A percentile compares a stretch with the other conserved stretches of the same genome.
Conservation (phyloP, 495 filamentous ascomycete species). For the Parathielavia hyrcaniae region DNA sequence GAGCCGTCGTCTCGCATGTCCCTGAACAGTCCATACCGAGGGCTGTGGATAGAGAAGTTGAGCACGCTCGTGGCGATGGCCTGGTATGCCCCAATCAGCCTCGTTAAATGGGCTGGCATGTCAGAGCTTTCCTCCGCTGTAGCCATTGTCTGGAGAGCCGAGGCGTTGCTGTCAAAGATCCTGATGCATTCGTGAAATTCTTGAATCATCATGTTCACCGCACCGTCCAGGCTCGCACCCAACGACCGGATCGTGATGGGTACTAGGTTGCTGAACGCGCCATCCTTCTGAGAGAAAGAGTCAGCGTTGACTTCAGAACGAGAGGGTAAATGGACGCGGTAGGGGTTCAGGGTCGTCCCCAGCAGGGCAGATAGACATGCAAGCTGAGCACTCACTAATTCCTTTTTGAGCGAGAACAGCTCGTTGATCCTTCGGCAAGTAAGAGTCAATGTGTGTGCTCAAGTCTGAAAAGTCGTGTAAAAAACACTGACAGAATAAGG, state of each 20-base stretch:
- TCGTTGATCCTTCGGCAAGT: conserved; percentile 16
- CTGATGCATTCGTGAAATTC: neutral
- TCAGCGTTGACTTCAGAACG: neutral
- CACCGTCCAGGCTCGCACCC: conserved; percentile 2
- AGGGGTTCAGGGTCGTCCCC: too few relatives aligned
- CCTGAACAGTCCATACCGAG: conserved; percentile 17
- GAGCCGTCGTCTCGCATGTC: conserved; percentile 18
- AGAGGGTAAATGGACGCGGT: neutral
- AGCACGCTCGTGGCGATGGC: conserved; percentile 16
- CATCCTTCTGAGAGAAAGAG: conserved; percentile 8
- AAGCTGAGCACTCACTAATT: conserved; percentile 15
- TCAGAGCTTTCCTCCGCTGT: neutral
- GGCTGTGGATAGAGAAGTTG: conserved; percentile 19
- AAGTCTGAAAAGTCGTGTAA: neutral
- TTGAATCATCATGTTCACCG: neutral
- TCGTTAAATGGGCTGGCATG: neutral
- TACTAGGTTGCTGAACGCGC: conserved; percentile 13
- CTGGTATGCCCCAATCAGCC: conserved; percentile 13
- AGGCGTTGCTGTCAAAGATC: conserved; percentile 6
- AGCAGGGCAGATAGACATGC: neutral
- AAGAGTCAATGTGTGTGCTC: neutral
- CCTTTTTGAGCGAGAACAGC: conserved; percentile 23
- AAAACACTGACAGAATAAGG: conserved; percentile 15
- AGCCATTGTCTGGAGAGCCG: neutral
- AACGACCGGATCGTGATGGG: conserved; percentile 14